Percentiles rank a stretch among this genome's conserved stretches.
phyloP scores from a whole-genome alignment of 139 green algal species.

The Closterium sp. region DNA sequence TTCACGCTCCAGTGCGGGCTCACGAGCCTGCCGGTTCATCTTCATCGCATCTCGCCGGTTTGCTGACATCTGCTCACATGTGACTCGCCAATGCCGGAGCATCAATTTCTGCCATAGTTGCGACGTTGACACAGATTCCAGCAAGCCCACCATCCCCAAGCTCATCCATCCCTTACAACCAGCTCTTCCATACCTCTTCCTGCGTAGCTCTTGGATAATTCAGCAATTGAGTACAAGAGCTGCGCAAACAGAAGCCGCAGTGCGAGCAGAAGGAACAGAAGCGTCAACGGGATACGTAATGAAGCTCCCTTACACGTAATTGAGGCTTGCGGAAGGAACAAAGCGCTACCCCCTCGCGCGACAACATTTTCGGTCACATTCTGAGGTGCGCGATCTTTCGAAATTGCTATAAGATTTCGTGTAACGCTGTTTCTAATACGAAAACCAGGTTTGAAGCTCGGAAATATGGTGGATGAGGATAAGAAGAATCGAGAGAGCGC shows the following conservation, averaged over 20 bases:
- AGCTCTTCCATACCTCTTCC: neutral
- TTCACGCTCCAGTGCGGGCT: too few species aligned
- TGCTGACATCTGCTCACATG: neutral
- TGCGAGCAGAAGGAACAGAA: too few species aligned
- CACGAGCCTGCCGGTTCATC: neutral
- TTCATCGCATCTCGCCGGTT: neutral
- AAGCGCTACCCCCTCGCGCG: too few species aligned
- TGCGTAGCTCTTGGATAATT: too few species aligned
- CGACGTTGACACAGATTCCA: neutral
- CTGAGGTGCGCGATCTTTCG: neutral
- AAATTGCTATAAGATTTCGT: neutral
- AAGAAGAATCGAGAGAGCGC: neutral
- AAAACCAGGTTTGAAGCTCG: neutral
- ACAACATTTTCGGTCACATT: neutral
- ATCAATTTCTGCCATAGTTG: neutral
- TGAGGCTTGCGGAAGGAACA: too few species aligned
- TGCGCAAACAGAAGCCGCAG: too few species aligned
- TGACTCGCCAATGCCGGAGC: neutral
- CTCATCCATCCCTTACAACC: neutral
- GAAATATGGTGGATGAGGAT: neutral
- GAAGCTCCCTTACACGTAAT: too few species aligned
- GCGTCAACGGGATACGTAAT: too few species aligned
- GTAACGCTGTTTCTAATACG: neutral
- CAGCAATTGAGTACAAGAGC: too few species aligned
- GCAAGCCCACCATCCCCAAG: neutral